A percentile compares a stretch with the other conserved stretches of the same genome.
phyloP scores from a whole-genome alignment of 768 basidiomycete species.

The Xerocomus potaroensis region DNA sequence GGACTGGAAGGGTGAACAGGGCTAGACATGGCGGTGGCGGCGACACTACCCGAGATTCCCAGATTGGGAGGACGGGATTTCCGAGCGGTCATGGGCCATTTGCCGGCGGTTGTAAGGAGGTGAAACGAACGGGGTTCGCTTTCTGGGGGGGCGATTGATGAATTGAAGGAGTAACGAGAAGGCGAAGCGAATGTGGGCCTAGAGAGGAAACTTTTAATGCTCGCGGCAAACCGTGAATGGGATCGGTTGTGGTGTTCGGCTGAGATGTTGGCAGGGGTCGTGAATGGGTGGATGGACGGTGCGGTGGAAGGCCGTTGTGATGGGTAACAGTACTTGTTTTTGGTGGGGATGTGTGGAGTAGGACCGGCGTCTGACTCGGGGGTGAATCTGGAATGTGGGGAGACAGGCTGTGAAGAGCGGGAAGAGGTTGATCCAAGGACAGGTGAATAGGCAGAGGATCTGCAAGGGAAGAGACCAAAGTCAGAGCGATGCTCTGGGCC shows the following conservation, averaged over 20 bases:
- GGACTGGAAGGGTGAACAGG: not conserved
- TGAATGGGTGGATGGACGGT: slow-evolving; percentile 6
- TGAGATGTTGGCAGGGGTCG: not conserved
- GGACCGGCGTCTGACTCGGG: slow-evolving; percentile 19
- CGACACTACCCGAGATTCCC: slow-evolving; percentile 13
- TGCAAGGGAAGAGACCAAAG: slow-evolving; percentile 6
- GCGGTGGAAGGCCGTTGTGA: slow-evolving; percentile 18
- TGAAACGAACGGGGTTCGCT: slow-evolving; percentile 12
- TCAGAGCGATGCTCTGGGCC: slow-evolving; percentile 15
- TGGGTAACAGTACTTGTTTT: not conserved
- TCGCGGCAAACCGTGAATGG: slow-evolving; percentile 20
- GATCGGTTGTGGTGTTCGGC: slow-evolving; percentile 10
- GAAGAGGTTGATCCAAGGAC: slow-evolving; percentile 12
- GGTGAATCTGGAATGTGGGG: slow-evolving; percentile 13
- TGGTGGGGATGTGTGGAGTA: not conserved
- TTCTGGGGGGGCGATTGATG: slow-evolving; percentile 8
- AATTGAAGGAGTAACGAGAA: slow-evolving; percentile 21
- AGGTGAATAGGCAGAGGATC: slow-evolving; percentile 10
- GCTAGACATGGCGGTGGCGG: slow-evolving; percentile 2
- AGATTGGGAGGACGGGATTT: slow-evolving; percentile 23
- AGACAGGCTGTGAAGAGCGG: slow-evolving; percentile 10
- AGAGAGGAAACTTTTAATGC: slow-evolving; percentile 35
- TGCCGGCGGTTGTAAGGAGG: not conserved
- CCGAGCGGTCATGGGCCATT: slow-evolving; percentile 15
- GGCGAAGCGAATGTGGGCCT: slow-evolving; percentile 28